Percentiles rank a stretch among this genome's conserved stretches.
phyloP scores from a whole-genome alignment of 257 asterid genomes.

The Capsicum chinense region DNA sequence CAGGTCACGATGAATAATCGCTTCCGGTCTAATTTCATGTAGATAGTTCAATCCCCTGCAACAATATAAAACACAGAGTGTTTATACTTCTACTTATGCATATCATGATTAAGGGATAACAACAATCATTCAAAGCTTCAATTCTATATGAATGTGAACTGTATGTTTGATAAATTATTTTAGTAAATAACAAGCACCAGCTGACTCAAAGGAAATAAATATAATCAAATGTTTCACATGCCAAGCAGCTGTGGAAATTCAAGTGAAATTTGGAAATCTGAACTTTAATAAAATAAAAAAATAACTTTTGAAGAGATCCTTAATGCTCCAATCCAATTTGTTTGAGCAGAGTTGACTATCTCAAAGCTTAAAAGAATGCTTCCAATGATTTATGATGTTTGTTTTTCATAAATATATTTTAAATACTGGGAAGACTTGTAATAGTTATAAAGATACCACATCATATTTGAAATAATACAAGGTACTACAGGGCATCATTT shows the following conservation, averaged over 20 bases:
- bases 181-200: background rate
- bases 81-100: background rate
- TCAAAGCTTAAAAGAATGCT: background rate
- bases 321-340: background rate
- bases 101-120: background rate
- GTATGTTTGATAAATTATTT: slow-evolving; percentile 1
- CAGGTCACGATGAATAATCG: slow-evolving; percentile 91
- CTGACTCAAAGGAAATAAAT: background rate
- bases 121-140: background rate
- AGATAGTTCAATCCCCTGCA: slow-evolving; percentile 97
- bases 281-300: background rate
- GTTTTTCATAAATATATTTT: background rate
- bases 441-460: background rate
- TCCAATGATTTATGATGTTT: background rate
- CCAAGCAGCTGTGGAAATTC: background rate
- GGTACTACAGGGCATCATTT: background rate
- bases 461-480: background rate
- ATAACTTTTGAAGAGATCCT: background rate
- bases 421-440: background rate
- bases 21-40: slow-evolving; percentile 79
- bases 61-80: background rate
- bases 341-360: background rate
- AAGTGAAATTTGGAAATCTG: background rate
- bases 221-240: background rate
- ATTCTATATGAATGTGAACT: background rate